Percentiles rank a stretch among this genome's conserved stretches.
These are phyloP conservation scores for Pulveroboletus ravenelii DNA, from an alignment of 768 basidiomycete species.

Conservation along the genomic window DNA sequence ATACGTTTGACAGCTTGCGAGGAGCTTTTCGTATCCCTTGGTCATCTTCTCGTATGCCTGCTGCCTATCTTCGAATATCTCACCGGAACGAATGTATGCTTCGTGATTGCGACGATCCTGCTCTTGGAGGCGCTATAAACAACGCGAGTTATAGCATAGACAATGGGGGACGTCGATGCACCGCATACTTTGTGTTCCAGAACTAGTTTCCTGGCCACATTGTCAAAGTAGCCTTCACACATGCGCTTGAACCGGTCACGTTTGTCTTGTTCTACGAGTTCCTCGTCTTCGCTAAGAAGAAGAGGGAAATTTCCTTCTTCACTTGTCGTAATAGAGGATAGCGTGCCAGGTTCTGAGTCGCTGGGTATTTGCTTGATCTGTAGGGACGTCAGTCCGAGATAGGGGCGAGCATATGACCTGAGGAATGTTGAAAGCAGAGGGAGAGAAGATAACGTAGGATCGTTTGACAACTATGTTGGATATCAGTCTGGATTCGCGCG, in stretches of 20 bases:
- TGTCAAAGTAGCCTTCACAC: conserved; percentile 92
- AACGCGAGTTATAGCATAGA: background rate
- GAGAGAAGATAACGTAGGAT: conserved; percentile 79
- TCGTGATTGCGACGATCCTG: conserved; percentile 97
- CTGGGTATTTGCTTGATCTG: conserved; percentile 54
- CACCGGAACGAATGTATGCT: conserved; percentile 97
- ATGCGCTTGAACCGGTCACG: conserved; percentile 87
- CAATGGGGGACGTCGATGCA: background rate
- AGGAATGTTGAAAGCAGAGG: conserved; percentile 90
- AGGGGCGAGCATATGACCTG: conserved; percentile 86
- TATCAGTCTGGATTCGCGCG: conserved; percentile 10
- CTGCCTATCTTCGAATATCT: conserved; percentile 98
- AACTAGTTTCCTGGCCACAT: conserved; percentile 83
- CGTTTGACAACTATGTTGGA: conserved; percentile 69
- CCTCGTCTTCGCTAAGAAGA: conserved; percentile 51
- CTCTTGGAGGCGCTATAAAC: conserved; percentile 80
- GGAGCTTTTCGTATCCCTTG: conserved; percentile 87
- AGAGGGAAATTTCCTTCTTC: conserved; percentile 39
- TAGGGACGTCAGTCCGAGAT: conserved; percentile 69
- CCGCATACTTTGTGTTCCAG: conserved; percentile 80
- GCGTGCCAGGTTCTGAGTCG: conserved; percentile 50
- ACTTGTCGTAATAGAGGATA: conserved; percentile 38
- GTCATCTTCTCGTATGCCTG: conserved; percentile 99
- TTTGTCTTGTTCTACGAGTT: conserved; percentile 79
- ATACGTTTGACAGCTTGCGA: conserved; percentile 84